Percentiles rank a stretch among this genome's conserved stretches.
Conservation (phyloP, 2,329 filamentous ascomycete species). For the Colletotrichum coccodes region DNA sequence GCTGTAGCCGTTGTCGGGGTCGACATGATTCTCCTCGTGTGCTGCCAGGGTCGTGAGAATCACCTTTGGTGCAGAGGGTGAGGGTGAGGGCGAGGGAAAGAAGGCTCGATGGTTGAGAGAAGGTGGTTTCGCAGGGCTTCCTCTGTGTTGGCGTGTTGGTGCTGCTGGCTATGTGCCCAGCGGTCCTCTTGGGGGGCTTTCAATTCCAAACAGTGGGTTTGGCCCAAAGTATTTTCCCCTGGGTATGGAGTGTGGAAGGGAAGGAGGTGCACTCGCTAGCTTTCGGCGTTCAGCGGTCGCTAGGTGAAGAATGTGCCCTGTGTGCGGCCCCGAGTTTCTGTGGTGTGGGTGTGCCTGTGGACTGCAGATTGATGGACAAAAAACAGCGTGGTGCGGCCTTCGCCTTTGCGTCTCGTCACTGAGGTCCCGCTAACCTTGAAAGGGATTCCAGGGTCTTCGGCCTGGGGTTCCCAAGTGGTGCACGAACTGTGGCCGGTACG, state of each 20-base stretch:
- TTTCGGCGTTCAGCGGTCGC: constrained; percentile 1
- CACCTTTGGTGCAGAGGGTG: constrained; percentile 13
- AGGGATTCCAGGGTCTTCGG: constrained; percentile 23
- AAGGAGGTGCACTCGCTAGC: constrained; percentile 6
- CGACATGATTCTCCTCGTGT: constrained; percentile 69
- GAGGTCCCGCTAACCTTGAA: constrained; percentile 22
- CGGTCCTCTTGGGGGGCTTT: constrained; percentile 14
- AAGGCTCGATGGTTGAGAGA: constrained; percentile 23
- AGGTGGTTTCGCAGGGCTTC: constrained; percentile 29
- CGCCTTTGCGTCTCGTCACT: constrained; percentile 20
- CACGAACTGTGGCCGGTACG: constrained; percentile 24
- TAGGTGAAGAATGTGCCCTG: constrained; percentile 20
- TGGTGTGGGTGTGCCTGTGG: neutral
- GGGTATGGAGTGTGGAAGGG: constrained; percentile 3
- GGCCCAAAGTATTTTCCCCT: constrained; percentile 2
- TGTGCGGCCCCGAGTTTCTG: constrained; percentile 1
- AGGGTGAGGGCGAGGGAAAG: constrained; percentile 24
- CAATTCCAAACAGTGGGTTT: constrained; percentile 30
- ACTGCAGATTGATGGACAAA: neutral
- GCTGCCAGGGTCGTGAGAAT: constrained; percentile 30
- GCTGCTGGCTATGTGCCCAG: constrained; percentile 25
- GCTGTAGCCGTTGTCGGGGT: constrained; percentile 68
- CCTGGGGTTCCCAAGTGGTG: constrained; percentile 26
- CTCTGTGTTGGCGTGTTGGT: constrained; percentile 26
- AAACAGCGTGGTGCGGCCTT: constrained; percentile 16